A percentile compares a stretch with the other conserved stretches of the same genome.
Evolutionary conservation across 148 eudicot species (phyloP).

Genomic region (Rhododendron kiyosumense): DNA sequence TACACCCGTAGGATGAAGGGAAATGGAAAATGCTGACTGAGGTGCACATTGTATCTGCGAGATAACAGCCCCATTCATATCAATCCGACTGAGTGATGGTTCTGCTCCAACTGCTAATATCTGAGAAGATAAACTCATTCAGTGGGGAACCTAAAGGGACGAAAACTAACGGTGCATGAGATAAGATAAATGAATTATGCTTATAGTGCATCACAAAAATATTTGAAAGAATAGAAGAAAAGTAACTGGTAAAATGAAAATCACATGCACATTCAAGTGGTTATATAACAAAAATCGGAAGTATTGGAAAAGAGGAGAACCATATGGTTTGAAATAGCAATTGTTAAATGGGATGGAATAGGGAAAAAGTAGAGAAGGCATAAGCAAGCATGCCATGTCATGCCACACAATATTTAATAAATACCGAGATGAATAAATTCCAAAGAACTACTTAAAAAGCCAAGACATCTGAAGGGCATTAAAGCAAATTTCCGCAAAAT

Average conservation of each 20-base stretch:
- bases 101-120: conserved; percentile 90
- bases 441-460: background rate
- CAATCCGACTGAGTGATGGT: conserved; percentile 71
- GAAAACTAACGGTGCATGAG: background rate
- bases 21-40: conserved; percentile 74
- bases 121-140: conserved; percentile 30
- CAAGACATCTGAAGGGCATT: background rate
- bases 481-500: background rate
- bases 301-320: background rate
- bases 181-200: background rate
- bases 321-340: background rate
- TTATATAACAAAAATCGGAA: background rate
- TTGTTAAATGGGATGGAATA: background rate
- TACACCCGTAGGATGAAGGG: conserved; percentile 83
- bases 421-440: background rate
- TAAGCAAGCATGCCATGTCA: background rate
- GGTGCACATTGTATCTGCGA: conserved; percentile 90
- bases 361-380: conserved; percentile 1
- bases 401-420: background rate
- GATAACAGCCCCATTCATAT: conserved; percentile 73
- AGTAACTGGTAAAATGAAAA: background rate
- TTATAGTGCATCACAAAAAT: background rate
- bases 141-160: background rate
- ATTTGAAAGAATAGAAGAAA: background rate
- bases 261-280: background rate